Conservation (phyloP, 768 basidiomycete species). For the Lactarius vividus region DNA sequence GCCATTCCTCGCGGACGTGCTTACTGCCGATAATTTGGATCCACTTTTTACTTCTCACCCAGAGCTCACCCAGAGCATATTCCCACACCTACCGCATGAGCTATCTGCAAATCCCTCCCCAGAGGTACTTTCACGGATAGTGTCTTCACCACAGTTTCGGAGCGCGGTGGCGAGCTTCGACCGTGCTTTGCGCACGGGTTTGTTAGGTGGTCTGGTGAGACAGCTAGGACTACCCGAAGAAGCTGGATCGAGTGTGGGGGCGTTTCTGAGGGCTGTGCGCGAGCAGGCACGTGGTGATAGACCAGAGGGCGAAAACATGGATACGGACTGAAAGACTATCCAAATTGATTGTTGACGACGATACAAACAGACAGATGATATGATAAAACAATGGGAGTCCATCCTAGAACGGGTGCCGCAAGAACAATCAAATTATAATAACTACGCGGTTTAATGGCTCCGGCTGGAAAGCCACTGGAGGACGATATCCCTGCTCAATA, state of each 20-base stretch:
- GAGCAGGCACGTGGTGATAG: constrained; percentile 64
- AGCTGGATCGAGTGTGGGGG: constrained; percentile 72
- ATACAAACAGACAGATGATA: constrained; percentile 11
- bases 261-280: constrained; percentile 78
- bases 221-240: constrained; percentile 81
- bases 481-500: constrained; percentile 65
- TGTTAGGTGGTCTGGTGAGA: constrained; percentile 71
- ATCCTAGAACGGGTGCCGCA: constrained; percentile 5
- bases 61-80: constrained; percentile 62
- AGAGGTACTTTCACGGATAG: constrained; percentile 69
- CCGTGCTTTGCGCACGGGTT: constrained; percentile 77
- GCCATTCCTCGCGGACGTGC: constrained; percentile 67
- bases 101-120: constrained; percentile 65
- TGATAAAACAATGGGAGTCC: constrained; percentile 1
- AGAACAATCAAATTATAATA: not conserved
- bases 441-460: constrained; percentile 50
- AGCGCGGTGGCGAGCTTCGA: constrained; percentile 77
- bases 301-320: constrained; percentile 60
- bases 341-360: constrained; percentile 6
- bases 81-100: constrained; percentile 81
- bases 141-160: constrained; percentile 83
- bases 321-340: constrained; percentile 57
- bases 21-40: constrained; percentile 68
- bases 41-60: constrained; percentile 72
- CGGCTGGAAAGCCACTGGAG: constrained; percentile 82